Evolutionary conservation across 345 rosid species (phyloP).

Genomic region (Populus simonii): DNA sequence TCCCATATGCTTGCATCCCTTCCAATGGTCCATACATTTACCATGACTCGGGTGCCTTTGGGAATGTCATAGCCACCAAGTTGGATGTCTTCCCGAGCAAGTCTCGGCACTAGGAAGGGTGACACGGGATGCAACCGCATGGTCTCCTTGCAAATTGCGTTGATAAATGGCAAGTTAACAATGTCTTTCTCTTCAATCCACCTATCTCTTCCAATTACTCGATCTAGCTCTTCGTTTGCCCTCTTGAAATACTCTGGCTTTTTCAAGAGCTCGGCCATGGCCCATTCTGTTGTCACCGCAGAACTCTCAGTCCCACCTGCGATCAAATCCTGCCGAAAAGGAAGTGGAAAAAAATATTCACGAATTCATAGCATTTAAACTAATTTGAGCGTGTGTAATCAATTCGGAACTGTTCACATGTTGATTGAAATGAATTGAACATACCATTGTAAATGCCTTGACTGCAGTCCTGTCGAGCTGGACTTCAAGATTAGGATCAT

Average conservation of each 20-base stretch:
- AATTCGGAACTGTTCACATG: not conserved
- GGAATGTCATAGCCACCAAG: slow-evolving; percentile 46
- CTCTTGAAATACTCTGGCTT: slow-evolving; percentile 45
- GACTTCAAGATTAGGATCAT: slow-evolving; percentile 54
- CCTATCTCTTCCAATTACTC: slow-evolving; percentile 47
- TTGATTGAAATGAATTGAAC: not conserved
- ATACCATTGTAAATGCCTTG: slow-evolving; percentile 58
- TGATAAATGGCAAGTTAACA: slow-evolving; percentile 36
- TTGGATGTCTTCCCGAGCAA: slow-evolving; percentile 35
- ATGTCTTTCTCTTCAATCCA: slow-evolving; percentile 62
- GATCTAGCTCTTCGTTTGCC: slow-evolving; percentile 56
- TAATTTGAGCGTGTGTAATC: not conserved
- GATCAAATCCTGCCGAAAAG: slow-evolving; percentile 40
- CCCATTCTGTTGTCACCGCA: slow-evolving; percentile 62
- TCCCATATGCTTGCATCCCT: slow-evolving; percentile 59
- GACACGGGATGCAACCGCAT: slow-evolving; percentile 66
- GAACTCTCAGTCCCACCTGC: slow-evolving; percentile 71
- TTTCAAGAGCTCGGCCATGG: slow-evolving; percentile 42
- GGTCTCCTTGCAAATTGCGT: slow-evolving; percentile 50
- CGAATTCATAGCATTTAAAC: not conserved
- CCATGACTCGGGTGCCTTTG: slow-evolving; percentile 42
- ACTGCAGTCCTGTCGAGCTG: slow-evolving; percentile 59
- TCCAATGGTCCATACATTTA: slow-evolving; percentile 51
- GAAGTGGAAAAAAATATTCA: not conserved
- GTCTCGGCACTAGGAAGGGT: slow-evolving; percentile 49